Percentiles rank a stretch among this genome's conserved stretches.
These are phyloP conservation scores for Penicillium sp. DNA, from an alignment of 2,329 filamentous ascomycete genomes.

Conservation along the genomic window DNA sequence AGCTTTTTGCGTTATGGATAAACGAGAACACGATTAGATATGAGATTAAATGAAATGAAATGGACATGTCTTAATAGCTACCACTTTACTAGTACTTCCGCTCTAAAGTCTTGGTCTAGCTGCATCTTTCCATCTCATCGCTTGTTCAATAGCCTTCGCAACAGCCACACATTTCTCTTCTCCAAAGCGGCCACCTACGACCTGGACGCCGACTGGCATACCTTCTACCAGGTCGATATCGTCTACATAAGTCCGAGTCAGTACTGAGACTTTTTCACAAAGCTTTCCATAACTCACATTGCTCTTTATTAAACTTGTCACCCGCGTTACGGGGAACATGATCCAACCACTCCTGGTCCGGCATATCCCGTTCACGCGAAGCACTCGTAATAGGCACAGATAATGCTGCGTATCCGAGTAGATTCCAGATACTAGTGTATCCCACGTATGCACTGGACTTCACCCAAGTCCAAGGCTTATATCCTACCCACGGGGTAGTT, in stretches of 20 bases:
- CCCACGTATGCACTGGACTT: conserved; percentile 40
- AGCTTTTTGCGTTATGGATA: background rate
- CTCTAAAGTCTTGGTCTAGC: conserved; percentile 12
- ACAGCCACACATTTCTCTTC: conserved; percentile 40
- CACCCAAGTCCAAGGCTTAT: conserved; percentile 37
- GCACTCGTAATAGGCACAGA: conserved; percentile 36
- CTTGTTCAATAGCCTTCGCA: conserved; percentile 37
- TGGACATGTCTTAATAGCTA: too few relatives aligned
- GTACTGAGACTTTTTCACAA: too few relatives aligned
- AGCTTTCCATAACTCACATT: conserved; percentile 30
- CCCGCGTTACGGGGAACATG: conserved; percentile 37
- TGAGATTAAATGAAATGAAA: background rate
- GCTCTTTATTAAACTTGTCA: conserved; percentile 38
- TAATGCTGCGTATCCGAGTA: conserved; percentile 39
- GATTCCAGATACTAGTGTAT: conserved; percentile 42
- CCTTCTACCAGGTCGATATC: conserved; percentile 37
- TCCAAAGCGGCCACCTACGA: conserved; percentile 38
- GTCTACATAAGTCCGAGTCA: conserved; percentile 22
- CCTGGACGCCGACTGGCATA: conserved; percentile 41
- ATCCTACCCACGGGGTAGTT: conserved; percentile 37
- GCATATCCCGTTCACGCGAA: conserved; percentile 33
- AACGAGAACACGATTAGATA: background rate
- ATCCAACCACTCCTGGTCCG: conserved; percentile 33
- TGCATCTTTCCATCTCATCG: conserved; percentile 18
- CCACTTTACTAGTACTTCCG: too few relatives aligned